Conservation (phyloP, 257 asterid species). For the Primulina huaijiensis region DNA sequence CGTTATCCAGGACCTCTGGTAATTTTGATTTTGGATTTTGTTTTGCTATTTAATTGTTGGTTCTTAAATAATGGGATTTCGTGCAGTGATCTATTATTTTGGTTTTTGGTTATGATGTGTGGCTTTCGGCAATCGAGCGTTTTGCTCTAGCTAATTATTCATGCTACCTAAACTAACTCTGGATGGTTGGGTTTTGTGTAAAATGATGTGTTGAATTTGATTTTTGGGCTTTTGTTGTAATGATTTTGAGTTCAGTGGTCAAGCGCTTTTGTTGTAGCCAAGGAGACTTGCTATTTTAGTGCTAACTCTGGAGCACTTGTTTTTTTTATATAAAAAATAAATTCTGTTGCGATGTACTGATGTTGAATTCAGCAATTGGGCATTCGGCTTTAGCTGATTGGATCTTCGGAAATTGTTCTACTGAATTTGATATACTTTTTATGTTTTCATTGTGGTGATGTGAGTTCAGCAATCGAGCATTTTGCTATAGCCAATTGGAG, state of each 20-base stretch:
- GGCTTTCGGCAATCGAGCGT: slow-evolving; percentile 81
- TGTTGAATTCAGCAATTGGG: background rate
- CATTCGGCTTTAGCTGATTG: background rate
- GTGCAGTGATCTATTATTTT: slow-evolving; percentile 26
- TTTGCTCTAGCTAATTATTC: slow-evolving; percentile 85
- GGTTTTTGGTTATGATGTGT: slow-evolving; percentile 21
- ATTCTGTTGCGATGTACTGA: background rate
- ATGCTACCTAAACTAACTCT: too few relatives aligned
- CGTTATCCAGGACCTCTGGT: slow-evolving; percentile 90
- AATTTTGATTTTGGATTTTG: slow-evolving; percentile 1
- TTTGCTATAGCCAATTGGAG: slow-evolving; percentile 94
- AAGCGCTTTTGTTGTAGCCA: background rate
- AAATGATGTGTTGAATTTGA: background rate
- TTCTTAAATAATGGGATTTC: slow-evolving; percentile 16
- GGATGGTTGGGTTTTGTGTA: background rate
- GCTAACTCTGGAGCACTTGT: background rate
- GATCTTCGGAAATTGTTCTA: background rate
- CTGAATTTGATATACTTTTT: background rate
- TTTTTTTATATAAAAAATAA: too few relatives aligned
- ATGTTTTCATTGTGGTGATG: slow-evolving; percentile 10
- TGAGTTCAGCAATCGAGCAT: slow-evolving; percentile 48
- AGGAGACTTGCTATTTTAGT: background rate
- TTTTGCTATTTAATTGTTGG: slow-evolving; percentile 7
- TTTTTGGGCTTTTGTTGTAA: too few relatives aligned
- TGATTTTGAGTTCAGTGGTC: background rate